A percentile compares a stretch with the other conserved stretches of the same genome.
phyloP scores from a whole-genome alignment of 257 asterid genomes.

The Echium plantagineum region DNA sequence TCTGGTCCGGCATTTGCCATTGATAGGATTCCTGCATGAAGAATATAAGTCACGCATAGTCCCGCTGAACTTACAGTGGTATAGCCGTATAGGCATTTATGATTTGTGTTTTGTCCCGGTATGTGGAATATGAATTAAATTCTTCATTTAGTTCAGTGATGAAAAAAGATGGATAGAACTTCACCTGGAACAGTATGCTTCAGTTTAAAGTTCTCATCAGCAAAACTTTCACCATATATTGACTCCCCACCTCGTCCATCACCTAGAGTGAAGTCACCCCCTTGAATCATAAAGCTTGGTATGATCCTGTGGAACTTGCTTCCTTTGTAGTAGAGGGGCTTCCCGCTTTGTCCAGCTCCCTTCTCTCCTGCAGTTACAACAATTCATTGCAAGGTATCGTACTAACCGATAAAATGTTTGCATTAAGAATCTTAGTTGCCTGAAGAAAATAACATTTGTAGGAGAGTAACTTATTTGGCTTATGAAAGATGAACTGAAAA shows the following conservation, averaged over 20 bases:
- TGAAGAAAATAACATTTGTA: too few species aligned
- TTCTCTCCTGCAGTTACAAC: slow-evolving; percentile 58
- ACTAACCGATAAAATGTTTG: background rate
- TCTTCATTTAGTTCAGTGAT: background rate
- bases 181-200: slow-evolving; percentile 82
- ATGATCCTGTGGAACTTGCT: slow-evolving; percentile 82
- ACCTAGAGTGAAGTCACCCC: slow-evolving; percentile 87
- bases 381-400: slow-evolving; percentile 5
- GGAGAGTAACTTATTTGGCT: background rate
- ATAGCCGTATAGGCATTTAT: background rate
- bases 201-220: slow-evolving; percentile 77
- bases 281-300: slow-evolving; percentile 93
- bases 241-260: slow-evolving; percentile 98
- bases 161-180: slow-evolving; percentile 6
- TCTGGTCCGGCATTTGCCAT: slow-evolving; percentile 93
- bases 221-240: slow-evolving; percentile 53
- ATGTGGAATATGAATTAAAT: background rate
- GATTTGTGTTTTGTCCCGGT: background rate
- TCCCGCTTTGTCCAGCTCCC: slow-evolving; percentile 69
- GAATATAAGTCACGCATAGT: background rate
- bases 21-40: slow-evolving; percentile 52
- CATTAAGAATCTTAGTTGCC: too few species aligned
- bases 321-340: slow-evolving; percentile 74
- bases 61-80: background rate
- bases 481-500: too few species aligned